Percentiles rank a stretch among this genome's conserved stretches.
Conservation (phyloP, 176 grass and related monocot species). For the Phoenix dactylifera region DNA sequence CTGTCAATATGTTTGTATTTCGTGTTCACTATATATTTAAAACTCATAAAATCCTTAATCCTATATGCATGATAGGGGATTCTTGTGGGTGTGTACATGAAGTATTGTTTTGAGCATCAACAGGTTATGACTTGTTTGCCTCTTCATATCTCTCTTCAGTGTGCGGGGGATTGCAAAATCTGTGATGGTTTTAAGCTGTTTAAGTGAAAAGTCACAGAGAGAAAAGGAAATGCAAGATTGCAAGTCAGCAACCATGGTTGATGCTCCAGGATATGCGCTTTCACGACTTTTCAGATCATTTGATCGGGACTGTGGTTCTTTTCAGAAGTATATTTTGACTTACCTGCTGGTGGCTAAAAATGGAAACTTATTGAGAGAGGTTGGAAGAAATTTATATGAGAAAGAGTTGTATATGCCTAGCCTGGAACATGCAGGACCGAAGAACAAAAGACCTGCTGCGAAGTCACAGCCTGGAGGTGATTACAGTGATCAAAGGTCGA, state of each 20-base stretch:
- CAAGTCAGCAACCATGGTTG: conserved; percentile 43
- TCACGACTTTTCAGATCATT: conserved; percentile 47
- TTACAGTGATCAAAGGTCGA: conserved; percentile 39
- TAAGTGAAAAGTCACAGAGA: conserved; percentile 6
- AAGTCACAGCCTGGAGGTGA: conserved; percentile 31
- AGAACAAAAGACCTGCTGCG: conserved; percentile 29
- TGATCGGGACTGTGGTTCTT: conserved; percentile 46
- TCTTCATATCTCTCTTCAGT: conserved; percentile 14
- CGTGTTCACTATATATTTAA: too few relatives aligned
- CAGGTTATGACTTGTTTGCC: not conserved
- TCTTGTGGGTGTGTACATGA: too few relatives aligned
- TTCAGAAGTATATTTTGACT: conserved; percentile 53
- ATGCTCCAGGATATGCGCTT: conserved; percentile 38
- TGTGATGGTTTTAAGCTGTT: conserved; percentile 9
- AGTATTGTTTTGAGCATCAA: too few relatives aligned
- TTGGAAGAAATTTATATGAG: conserved; percentile 21
- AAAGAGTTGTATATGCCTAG: conserved; percentile 21
- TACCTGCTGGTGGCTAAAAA: conserved; percentile 54
- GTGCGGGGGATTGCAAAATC: conserved; percentile 3
- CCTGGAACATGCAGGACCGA: conserved; percentile 29
- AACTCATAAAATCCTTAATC: too few relatives aligned
- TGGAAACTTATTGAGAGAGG: conserved; percentile 30
- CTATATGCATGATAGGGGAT: too few relatives aligned
- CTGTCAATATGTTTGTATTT: too few relatives aligned
- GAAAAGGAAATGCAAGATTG: conserved; percentile 50